Evolutionary conservation across 192 early-diverging fungal genomes (phyloP), one percentile per base, ranked within the genome.

Genomic region (Diversispora eburnea): DNA sequence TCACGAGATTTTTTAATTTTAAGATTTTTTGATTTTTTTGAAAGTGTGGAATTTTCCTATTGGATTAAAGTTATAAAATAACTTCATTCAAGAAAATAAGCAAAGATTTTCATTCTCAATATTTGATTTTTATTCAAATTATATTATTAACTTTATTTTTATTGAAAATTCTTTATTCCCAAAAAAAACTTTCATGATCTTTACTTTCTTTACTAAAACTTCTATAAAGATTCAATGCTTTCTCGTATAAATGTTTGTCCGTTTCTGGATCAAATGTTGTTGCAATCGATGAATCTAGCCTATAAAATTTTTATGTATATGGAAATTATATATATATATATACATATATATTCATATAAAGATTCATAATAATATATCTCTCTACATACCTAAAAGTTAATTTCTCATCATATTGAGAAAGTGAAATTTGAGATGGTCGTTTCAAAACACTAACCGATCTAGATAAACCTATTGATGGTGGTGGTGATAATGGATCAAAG

Each of bases 261-360:
- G 60, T 73, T 22, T 73, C 71, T 33, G 71, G 71, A 57, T 73
- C 71, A 73, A 73, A 73, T 33, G 52, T 48, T 73, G 71, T 73
- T 49, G 54, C 48, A 10, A 62, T 73, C 10, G 71, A 73, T 22
- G 71, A 52, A n/a, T 52, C 39, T 19, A 43, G 52, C 52, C 67
- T 70, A 43, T 42, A 15, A 8, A 41, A 10, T 19, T 48, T 20
- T 33, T 51, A 49, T n/a, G n/a, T n/a, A n/a, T n/a, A n/a, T n/a
- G n/a, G n/a, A n/a, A n/a, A 46, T 25, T 3, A 8, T 6, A 22
- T 67, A n/a, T n/a, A 67, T 8, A 6, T 49, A 8, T 47, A 10
- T 47, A 6, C 6, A 65, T 33, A n/a, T n/a, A n/a, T 46, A 8
- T 3, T n/a, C n/a, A 45, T 45, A 33, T 10, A 63, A 63, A 13